Evolutionary conservation across 768 basidiomycete species (phyloP), one percentile per base, ranked within the genome.

Genomic region (Collybiopsis confluens): DNA sequence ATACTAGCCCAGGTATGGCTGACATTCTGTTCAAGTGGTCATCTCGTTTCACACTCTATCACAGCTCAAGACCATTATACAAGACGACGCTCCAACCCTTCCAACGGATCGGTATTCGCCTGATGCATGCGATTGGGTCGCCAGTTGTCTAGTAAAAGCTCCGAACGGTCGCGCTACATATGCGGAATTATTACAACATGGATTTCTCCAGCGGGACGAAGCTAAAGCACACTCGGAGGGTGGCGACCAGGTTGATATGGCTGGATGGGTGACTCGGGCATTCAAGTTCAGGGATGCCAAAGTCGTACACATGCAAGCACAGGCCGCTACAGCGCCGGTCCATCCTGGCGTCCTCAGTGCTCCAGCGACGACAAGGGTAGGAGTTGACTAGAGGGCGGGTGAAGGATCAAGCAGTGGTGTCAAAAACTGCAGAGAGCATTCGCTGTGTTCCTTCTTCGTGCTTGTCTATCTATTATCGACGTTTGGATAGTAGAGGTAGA

Each of bases 1-100:
- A 94, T 98, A 15, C 97, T 99, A 70, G 96, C 95, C 2, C 96
- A 99, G 65, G 73, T 90, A 24, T 20, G 47, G n/a, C n/a, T n/a
- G n/a, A n/a, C n/a, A n/a, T n/a, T n/a, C n/a, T n/a, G n/a, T n/a
- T n/a, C n/a, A n/a, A n/a, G n/a, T n/a, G n/a, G n/a, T n/a, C n/a
- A n/a, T n/a, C n/a, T n/a, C n/a, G n/a, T n/a, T n/a, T n/a, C n/a
- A n/a, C n/a, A n/a, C n/a, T n/a, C n/a, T n/a, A n/a, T 33, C 30
- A 33, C 30, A 33, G 63, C 61, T 82, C 37, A 91, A 88, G n/a
- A 95, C 96, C 3, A 99, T 99, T 57, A 94, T 99, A 2, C 86
- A 97, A 58, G 96, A 94, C 0, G 90, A 93, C 53, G 88, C 94
- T 9, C 96, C 96, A 3, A 83, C 83, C 33, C 72, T 99, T 28